These are phyloP conservation scores for Rhododendron ovatum DNA, from an alignment of 148 eudicot species.

Conservation along the genomic window DNA sequence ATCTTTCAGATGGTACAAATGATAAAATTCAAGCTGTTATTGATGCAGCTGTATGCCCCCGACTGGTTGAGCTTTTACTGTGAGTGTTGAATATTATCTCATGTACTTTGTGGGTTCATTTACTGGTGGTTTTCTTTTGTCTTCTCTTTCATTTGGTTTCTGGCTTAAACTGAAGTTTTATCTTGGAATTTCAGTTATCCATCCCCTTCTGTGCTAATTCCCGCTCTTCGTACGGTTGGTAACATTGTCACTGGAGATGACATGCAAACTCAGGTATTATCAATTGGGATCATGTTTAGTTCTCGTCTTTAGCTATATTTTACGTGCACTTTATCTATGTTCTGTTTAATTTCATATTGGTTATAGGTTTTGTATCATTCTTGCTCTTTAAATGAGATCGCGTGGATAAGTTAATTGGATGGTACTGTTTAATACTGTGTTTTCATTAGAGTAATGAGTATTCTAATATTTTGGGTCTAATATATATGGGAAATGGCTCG, in stretches of 20 bases:
- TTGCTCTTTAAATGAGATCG: background rate
- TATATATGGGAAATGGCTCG: background rate
- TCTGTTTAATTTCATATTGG: background rate
- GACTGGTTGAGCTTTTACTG: constrained; percentile 52
- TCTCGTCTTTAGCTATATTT: background rate
- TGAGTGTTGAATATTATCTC: constrained; percentile 25
- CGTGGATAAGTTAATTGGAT: background rate
- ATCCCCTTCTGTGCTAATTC: constrained; percentile 42
- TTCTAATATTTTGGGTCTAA: background rate
- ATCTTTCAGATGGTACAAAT: constrained; percentile 72
- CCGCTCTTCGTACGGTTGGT: constrained; percentile 54
- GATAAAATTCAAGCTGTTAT: constrained; percentile 69
- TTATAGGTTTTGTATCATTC: background rate
- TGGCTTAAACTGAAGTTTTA: background rate
- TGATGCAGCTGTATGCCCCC: constrained; percentile 52
- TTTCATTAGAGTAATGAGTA: background rate
- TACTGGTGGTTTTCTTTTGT: background rate
- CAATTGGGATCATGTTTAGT: background rate
- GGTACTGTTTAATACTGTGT: background rate
- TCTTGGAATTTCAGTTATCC: constrained; percentile 26
- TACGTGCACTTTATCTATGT: background rate
- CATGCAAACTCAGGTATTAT: constrained; percentile 42
- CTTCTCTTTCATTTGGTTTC: background rate
- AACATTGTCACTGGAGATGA: constrained; percentile 49
- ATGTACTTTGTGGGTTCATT: background rate